Evolutionary conservation across 495 filamentous ascomycete genomes (phyloP).

Genomic region (Cairneyella variabilis): DNA sequence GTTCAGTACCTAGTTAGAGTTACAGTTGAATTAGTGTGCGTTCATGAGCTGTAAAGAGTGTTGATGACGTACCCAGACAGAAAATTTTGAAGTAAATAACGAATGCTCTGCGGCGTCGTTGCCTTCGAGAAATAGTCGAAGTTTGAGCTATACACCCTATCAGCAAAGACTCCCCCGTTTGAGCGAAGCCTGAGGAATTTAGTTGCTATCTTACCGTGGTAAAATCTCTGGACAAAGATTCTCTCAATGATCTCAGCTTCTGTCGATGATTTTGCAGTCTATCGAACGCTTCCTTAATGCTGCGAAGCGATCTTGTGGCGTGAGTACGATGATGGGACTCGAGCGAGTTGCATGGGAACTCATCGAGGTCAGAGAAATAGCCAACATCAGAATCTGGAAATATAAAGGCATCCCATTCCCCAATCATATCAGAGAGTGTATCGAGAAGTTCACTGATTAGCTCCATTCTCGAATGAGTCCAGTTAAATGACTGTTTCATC

Average conservation of each 20-base stretch:
- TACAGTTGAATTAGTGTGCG: neutral
- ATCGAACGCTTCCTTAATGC: too few species aligned
- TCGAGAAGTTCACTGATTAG: too few species aligned
- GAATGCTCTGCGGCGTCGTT: neutral
- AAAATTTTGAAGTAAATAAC: conserved; percentile 1
- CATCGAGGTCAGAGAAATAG: too few species aligned
- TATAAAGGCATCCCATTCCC: too few species aligned
- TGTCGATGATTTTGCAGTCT: too few species aligned
- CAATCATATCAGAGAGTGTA: too few species aligned
- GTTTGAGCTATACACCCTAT: conserved; percentile 1
- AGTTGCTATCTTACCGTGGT: neutral
- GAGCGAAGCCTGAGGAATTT: neutral
- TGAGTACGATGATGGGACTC: too few species aligned
- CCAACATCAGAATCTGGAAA: too few species aligned
- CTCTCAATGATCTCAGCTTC: neutral
- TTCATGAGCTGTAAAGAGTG: neutral
- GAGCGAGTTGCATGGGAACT: too few species aligned
- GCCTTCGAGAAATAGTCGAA: conserved; percentile 2
- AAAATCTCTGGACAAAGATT: conserved; percentile 2
- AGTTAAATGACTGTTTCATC: too few species aligned
- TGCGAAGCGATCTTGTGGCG: too few species aligned
- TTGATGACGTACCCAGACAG: neutral
- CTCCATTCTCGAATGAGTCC: too few species aligned
- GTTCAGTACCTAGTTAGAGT: neutral
- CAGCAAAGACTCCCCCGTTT: neutral